phyloP scores from a whole-genome alignment of 768 basidiomycete genomes.

The Mycena pura region DNA sequence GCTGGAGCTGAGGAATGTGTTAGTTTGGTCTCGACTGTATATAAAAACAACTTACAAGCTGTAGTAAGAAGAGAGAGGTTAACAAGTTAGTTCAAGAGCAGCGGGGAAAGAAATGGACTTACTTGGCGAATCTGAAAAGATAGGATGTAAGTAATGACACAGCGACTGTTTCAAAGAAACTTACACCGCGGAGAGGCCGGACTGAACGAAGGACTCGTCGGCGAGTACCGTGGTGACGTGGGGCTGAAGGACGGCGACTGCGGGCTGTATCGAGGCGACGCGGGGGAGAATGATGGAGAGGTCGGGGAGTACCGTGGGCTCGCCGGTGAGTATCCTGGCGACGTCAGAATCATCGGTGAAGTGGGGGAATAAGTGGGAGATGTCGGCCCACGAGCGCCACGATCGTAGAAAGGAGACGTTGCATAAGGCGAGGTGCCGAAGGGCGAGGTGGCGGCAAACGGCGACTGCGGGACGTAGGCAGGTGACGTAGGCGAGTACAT shows the following conservation, averaged over 20 bases:
- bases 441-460: conserved; percentile 83
- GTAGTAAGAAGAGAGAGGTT: conserved; percentile 17
- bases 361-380: conserved; percentile 91
- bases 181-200: conserved; percentile 92
- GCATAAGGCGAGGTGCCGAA: conserved; percentile 83
- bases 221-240: conserved; percentile 88
- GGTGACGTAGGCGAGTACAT: conserved; percentile 91
- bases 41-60: conserved; percentile 65
- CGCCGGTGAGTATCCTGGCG: conserved; percentile 84
- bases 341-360: conserved; percentile 84
- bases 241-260: conserved; percentile 92
- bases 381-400: conserved; percentile 61
- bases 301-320: conserved; percentile 89
- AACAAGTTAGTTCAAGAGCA: conserved; percentile 32
- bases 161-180: conserved; percentile 39
- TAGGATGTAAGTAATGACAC: conserved; percentile 28
- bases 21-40: conserved; percentile 10
- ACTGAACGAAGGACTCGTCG: conserved; percentile 90
- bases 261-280: conserved; percentile 85
- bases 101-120: conserved; percentile 42
- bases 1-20: conserved; percentile 61
- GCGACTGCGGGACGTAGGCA: conserved; percentile 81
- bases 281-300: conserved; percentile 85
- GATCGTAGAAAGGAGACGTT: conserved; percentile 84
- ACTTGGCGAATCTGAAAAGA: conserved; percentile 78